Evolutionary conservation across 2,329 filamentous ascomycete genomes (phyloP).

Genomic region (Neonectria coccinea): DNA sequence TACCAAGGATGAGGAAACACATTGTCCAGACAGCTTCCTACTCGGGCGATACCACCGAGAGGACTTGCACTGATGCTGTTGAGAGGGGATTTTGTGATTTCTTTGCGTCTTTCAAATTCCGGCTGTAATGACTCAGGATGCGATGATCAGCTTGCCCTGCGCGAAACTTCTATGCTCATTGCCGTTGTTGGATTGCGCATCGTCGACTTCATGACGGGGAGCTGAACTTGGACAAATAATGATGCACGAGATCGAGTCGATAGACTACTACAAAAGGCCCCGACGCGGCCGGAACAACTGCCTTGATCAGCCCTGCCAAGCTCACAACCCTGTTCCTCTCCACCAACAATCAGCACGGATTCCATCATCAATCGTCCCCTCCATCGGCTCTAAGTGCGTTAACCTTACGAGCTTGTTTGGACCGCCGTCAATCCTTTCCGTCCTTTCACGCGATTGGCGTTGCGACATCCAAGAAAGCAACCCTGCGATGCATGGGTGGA

Average conservation of each 20-base stretch:
- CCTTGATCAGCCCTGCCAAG: background rate
- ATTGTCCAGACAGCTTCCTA: background rate
- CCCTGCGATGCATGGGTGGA: background rate
- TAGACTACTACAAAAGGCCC: background rate
- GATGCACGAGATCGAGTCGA: background rate
- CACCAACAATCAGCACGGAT: background rate
- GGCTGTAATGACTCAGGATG: background rate
- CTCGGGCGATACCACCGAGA: conserved; percentile 4
- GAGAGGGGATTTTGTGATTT: background rate
- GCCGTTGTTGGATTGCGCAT: background rate
- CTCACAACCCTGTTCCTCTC: background rate
- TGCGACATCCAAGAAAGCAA: background rate
- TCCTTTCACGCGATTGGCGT: background rate
- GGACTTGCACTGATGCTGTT: background rate
- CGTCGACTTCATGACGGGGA: background rate
- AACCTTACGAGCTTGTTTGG: conserved; percentile 10
- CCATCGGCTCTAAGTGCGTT: background rate
- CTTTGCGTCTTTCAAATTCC: background rate
- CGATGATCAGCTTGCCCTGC: background rate
- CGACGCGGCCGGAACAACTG: background rate
- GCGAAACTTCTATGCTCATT: background rate
- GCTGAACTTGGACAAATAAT: background rate
- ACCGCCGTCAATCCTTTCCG: background rate
- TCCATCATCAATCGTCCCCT: background rate
- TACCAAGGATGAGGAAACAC: background rate